Base-by-base conservation (phyloP, 805 yeast genomes). In the Lachancea sp. region DNA sequence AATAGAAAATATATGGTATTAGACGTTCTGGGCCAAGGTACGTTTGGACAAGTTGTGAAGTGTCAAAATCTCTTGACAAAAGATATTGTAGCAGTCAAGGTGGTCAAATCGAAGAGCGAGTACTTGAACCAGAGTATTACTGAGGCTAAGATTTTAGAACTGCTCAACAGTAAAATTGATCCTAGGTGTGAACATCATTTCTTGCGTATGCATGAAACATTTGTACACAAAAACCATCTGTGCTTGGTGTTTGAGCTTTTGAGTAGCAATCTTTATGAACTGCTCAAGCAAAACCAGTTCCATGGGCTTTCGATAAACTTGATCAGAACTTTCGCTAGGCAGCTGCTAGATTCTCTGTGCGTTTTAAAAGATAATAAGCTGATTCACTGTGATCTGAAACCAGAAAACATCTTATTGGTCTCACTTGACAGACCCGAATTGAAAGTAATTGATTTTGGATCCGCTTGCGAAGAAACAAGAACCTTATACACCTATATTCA, bases 41-140 rank as follows among this genome's bases (percentile, higher is more conserved):
- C 98, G 1, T 92, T 92, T 70, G 98, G 98, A 8, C 99, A 92
- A 64, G 99, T 92, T 36, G 97, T 89, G 20, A 92, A 92, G 64
- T 90, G 97, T 64, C 68, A 64, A 46, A 75, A 75, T 55, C 67
- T 83, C 55, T 60, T 73, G 29, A 84, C 88, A 34, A 92, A 87
- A 56, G 90, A 86, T 46, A 76, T 90, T 16, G 85, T 89, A 19
- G 98, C 98, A 1, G 94, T 92, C 26, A 92, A 92, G 63, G 94
- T 92, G 32, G 85, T 92, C 43, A 92, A 90, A 60, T 83, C 95
- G 25, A 83, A 83, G 56, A 86, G 95, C 4, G 96, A 94, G 8
- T 89, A 83, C 55, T 70, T 88, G 60, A 88, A 86, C 56, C 98
- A 94, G 63, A 83, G 95, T 34, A 71, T 90, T 51, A 83, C 90